These are phyloP conservation scores for Chenopodium berlandieri DNA, from an alignment of 148 eudicot species.

Conservation along the genomic window DNA sequence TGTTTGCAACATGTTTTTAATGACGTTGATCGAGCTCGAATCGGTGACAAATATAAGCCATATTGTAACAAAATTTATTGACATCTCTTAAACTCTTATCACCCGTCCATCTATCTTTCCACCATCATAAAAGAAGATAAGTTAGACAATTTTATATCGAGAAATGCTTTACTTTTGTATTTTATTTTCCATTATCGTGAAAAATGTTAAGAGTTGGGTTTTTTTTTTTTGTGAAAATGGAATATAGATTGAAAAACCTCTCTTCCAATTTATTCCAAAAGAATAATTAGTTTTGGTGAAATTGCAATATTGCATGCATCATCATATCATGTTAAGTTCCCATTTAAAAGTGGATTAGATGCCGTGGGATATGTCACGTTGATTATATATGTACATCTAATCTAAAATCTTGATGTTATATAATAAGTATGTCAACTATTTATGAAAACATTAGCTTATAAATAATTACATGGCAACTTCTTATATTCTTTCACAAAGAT, in stretches of 20 bases:
- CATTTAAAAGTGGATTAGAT: not conserved
- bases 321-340: not conserved
- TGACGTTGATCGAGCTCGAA: too few relatives aligned
- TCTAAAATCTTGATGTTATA: not conserved
- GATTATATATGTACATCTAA: not conserved
- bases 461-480: not conserved
- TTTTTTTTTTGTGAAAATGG: not conserved
- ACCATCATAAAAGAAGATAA: too few relatives aligned
- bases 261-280: not conserved
- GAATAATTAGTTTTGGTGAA: constrained; percentile 7
- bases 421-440: not conserved
- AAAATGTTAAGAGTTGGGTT: not conserved
- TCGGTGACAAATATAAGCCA: too few relatives aligned
- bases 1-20: too few relatives aligned
- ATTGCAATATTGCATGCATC: not conserved
- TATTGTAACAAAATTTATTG: too few relatives aligned
- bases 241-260: not conserved
- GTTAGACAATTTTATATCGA: too few relatives aligned
- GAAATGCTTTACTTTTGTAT: too few relatives aligned
- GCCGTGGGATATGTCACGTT: not conserved
- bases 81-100: too few relatives aligned
- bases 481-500: not conserved
- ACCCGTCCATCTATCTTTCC: too few relatives aligned
- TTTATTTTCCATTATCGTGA: too few relatives aligned
- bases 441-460: not conserved